Evolutionary conservation across 306 rosid genomes (phyloP).

Genomic region (Quercus berberidifolia): DNA sequence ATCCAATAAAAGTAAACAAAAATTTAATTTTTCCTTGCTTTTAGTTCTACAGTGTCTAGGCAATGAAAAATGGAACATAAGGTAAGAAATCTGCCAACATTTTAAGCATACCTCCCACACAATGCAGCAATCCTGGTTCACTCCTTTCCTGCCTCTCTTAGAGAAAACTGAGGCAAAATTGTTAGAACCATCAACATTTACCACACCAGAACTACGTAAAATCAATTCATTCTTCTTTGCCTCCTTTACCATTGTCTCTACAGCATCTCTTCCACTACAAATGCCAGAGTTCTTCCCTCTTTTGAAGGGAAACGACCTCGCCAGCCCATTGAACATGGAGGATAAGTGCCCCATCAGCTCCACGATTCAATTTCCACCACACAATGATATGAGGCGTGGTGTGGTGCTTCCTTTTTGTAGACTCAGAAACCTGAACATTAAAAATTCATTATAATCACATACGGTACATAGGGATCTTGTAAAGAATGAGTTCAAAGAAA

Average conservation of each 20-base stretch:
- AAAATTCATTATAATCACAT: conserved; percentile 2
- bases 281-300: conserved; percentile 42
- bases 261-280: conserved; percentile 62
- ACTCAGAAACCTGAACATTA: conserved; percentile 32
- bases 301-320: conserved; percentile 50
- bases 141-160: conserved; percentile 79
- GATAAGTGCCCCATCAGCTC: conserved; percentile 66
- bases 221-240: conserved; percentile 77
- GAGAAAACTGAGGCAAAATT: conserved; percentile 77
- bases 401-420: conserved; percentile 5
- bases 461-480: neutral
- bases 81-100: neutral
- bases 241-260: conserved; percentile 68
- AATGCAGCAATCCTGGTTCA: conserved; percentile 90
- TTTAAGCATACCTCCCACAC: conserved; percentile 84
- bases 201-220: conserved; percentile 48
- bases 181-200: conserved; percentile 56
- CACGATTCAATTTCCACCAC: conserved; percentile 8
- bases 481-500: conserved; percentile 32
- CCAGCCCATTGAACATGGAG: conserved; percentile 72
- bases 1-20: neutral
- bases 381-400: neutral
- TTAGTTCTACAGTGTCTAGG: neutral
- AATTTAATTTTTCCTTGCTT: neutral
- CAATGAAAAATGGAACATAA: neutral